Conservation (phyloP, 2,329 filamentous ascomycete genomes). For the Ploettnerulaceae sp. region DNA sequence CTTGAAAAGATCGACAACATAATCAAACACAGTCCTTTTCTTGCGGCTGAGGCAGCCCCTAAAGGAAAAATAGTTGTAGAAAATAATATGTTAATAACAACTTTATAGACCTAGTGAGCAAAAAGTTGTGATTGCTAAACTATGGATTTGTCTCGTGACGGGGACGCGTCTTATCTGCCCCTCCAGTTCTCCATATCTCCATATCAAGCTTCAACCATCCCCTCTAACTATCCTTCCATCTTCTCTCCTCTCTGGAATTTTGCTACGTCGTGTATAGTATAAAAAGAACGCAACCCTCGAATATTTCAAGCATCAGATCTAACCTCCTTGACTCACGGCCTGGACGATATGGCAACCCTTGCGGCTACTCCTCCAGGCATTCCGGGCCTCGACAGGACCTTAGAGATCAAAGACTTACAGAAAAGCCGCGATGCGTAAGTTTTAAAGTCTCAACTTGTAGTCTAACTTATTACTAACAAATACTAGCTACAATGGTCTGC, state of each 20-base stretch:
- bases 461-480: constrained; percentile 7
- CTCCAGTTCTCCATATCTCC: too few species aligned
- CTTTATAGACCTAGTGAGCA: constrained; percentile 15
- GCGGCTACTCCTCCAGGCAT: constrained; percentile 10
- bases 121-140: constrained; percentile 16
- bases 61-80: constrained; percentile 23
- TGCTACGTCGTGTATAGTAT: not conserved
- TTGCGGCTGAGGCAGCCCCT: constrained; percentile 17
- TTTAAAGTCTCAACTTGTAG: constrained; percentile 3
- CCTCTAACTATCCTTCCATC: constrained; percentile 1
- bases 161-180: constrained; percentile 8
- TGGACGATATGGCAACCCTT: constrained; percentile 11
- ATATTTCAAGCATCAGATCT: constrained; percentile 1
- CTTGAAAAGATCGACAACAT: too few species aligned
- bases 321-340: constrained; percentile 1
- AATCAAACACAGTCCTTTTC: constrained; percentile 10
- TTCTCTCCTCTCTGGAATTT: constrained; percentile 2
- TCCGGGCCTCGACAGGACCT: constrained; percentile 12
- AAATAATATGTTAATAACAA: constrained; percentile 15
- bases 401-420: constrained; percentile 16
- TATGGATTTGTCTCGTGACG: constrained; percentile 14
- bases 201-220: too few species aligned
- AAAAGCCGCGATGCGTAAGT: constrained; percentile 15
- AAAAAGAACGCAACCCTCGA: constrained; percentile 2
- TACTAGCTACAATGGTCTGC: constrained; percentile 13